Evolutionary conservation across 805 yeast genomes (phyloP).

Genomic region (Yarrowia porcina): DNA sequence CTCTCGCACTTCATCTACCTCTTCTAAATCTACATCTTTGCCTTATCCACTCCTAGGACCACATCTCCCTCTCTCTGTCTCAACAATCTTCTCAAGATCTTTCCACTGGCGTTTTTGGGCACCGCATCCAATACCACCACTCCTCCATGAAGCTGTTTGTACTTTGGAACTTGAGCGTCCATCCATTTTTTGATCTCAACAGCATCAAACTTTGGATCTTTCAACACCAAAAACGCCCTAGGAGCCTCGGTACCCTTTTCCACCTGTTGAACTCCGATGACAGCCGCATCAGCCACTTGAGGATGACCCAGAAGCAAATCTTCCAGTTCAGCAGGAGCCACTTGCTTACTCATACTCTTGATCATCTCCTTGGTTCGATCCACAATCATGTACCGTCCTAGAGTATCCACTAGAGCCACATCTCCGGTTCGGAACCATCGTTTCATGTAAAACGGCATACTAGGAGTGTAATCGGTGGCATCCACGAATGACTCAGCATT

Average conservation of each 20-base stretch:
- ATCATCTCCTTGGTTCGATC: slow-evolving; percentile 41
- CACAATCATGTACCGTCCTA: slow-evolving; percentile 49
- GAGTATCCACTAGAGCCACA: slow-evolving; percentile 47
- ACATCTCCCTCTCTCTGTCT: slow-evolving; percentile 48
- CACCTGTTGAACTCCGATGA: slow-evolving; percentile 60
- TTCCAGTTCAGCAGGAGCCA: slow-evolving; percentile 93
- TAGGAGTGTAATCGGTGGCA: slow-evolving; percentile 27
- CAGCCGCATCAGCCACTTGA: slow-evolving; percentile 84
- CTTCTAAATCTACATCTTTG: slow-evolving; percentile 1
- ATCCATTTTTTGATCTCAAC: slow-evolving; percentile 37
- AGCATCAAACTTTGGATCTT: slow-evolving; percentile 29
- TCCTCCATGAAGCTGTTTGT: slow-evolving; percentile 43
- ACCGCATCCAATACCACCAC: slow-evolving; percentile 72
- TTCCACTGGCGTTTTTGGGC: slow-evolving; percentile 94
- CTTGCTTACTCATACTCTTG: slow-evolving; percentile 58
- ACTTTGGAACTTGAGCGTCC: slow-evolving; percentile 39
- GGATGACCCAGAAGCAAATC: slow-evolving; percentile 71
- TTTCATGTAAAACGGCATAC: slow-evolving; percentile 14
- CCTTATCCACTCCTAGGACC: slow-evolving; percentile 28
- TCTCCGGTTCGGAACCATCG: slow-evolving; percentile 60
- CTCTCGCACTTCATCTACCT: too few species aligned
- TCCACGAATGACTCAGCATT: slow-evolving; percentile 46
- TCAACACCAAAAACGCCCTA: slow-evolving; percentile 38
- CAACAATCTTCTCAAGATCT: slow-evolving; percentile 86
- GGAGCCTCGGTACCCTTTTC: slow-evolving; percentile 77